Base-by-base conservation (phyloP, 768 basidiomycete species). In the Lanmaoa pseudosensibilis region DNA sequence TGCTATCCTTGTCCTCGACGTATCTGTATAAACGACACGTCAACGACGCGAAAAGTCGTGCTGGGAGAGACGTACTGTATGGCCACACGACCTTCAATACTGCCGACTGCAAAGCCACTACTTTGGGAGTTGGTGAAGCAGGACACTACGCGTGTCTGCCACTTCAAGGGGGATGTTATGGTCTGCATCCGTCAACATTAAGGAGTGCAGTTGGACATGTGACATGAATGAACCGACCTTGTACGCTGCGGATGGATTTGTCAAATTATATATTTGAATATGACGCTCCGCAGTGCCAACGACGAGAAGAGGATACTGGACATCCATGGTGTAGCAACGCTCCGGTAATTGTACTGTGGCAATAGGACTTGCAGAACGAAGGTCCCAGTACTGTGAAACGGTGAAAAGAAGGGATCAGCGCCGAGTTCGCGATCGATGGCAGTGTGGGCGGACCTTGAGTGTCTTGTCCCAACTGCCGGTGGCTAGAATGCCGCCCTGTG, bases 381-480 rank as follows among this genome's bases (percentile, higher is more conserved):
- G 72, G 73, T 97, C 93, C 95, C 95, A 98, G 66, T 97, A 98
- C 93, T 97, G 63, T 39, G 21, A 15, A 30, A 39, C 7, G 34
- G n/a, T 33, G 46, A 44, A 45, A 34, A n/a, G 33, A 27, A 2
- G 18, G 15, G 5, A 27, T 50, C 46, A 58, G 47, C 33, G 13
- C 5, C 40, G 9, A 16, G 30, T 27, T 54, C 30, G 37, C 44
- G 45, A 40, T 32, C 27, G 46, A 39, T 9, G 34, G 25, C n/a
- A 49, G 33, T 56, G 48, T 43, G 46, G 1, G 60, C 57, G 3
- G 61, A 94, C 95, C 80, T 94, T 96, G 69, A 98, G 74, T 2
- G 92, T 96, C 75, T 96, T 96, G 73, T 99, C 96, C 97, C 97
- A 99, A 51, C 93, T 94, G 11, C 94, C 97, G 1, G 96, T 98